Percentiles rank a stretch among this genome's conserved stretches.
These are phyloP conservation scores for Aspergillus calidoustus DNA, from an alignment of 2,329 filamentous ascomycete species.

Conservation along the genomic window DNA sequence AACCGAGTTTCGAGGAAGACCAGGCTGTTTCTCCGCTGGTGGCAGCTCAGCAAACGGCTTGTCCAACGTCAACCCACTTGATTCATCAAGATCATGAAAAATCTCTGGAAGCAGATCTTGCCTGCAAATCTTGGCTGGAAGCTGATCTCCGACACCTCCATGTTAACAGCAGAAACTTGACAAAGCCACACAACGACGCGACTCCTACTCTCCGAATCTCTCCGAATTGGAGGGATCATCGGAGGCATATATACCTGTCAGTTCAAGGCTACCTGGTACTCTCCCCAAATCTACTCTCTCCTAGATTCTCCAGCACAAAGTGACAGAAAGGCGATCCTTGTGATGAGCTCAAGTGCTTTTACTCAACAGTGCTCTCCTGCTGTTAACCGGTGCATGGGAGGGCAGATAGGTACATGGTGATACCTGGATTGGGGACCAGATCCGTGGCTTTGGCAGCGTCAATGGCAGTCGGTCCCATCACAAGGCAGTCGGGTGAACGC, in stretches of 20 bases:
- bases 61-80: no score
- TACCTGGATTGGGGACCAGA: background rate
- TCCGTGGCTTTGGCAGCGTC: constrained; percentile 6
- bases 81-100: no score
- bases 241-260: background rate
- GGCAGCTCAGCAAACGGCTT: no score
- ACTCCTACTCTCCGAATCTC: background rate
- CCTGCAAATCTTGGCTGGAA: background rate
- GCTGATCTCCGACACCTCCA: background rate
- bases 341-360: background rate
- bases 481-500: background rate
- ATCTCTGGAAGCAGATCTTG: background rate
- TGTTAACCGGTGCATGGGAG: background rate
- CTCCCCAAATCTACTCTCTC: background rate
- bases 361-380: background rate
- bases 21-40: no score
- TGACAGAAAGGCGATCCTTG: background rate
- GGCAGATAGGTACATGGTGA: constrained; percentile 1
- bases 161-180: background rate
- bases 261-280: background rate
- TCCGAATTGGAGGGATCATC: background rate
- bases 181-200: background rate
- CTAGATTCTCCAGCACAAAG: background rate
- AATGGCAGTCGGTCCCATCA: constrained; percentile 2
- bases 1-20: no score